These are phyloP conservation scores for Talaromyces sp. DNA, from an alignment of 2,329 filamentous ascomycete species.

Conservation along the genomic window DNA sequence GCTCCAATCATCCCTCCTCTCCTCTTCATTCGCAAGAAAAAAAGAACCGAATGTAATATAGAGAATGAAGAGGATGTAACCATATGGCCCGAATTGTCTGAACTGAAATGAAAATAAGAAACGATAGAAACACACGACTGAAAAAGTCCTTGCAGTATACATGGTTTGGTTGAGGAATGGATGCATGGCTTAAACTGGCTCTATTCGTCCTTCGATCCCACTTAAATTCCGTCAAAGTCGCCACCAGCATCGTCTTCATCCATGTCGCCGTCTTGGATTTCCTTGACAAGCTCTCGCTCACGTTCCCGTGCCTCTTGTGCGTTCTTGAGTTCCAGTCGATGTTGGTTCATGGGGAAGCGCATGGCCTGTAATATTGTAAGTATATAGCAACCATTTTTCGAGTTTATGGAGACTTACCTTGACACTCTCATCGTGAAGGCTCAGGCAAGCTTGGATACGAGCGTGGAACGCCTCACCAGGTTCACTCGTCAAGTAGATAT, in stretches of 20 bases:
- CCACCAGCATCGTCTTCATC: constrained; percentile 95
- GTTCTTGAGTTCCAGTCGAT: constrained; percentile 93
- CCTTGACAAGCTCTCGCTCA: constrained; percentile 95
- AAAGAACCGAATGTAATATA: constrained; percentile 8
- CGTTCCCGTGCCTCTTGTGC: constrained; percentile 96
- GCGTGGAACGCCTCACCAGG: constrained; percentile 97
- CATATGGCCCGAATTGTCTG: constrained; percentile 1
- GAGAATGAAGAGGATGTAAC: constrained; percentile 6
- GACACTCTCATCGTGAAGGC: constrained; percentile 94
- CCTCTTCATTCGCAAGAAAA: constrained; percentile 9
- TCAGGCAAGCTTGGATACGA: constrained; percentile 85
- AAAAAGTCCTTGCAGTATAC: constrained; percentile 16
- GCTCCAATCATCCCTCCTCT: neutral
- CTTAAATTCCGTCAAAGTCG: constrained; percentile 60
- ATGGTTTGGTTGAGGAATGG: constrained; percentile 7
- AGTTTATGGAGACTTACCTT: constrained; percentile 60
- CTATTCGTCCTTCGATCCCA: constrained; percentile 3
- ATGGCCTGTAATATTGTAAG: constrained; percentile 63
- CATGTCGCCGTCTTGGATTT: constrained; percentile 95
- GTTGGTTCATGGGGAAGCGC: constrained; percentile 99
- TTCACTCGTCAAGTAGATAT: constrained; percentile 93
- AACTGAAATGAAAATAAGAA: neutral
- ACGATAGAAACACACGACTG: constrained; percentile 17
- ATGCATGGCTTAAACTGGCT: constrained; percentile 13
- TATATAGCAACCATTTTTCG: constrained; percentile 26